These are phyloP conservation scores for Dentipellis sp. DNA, from an alignment of 768 basidiomycete genomes.

Conservation along the genomic window DNA sequence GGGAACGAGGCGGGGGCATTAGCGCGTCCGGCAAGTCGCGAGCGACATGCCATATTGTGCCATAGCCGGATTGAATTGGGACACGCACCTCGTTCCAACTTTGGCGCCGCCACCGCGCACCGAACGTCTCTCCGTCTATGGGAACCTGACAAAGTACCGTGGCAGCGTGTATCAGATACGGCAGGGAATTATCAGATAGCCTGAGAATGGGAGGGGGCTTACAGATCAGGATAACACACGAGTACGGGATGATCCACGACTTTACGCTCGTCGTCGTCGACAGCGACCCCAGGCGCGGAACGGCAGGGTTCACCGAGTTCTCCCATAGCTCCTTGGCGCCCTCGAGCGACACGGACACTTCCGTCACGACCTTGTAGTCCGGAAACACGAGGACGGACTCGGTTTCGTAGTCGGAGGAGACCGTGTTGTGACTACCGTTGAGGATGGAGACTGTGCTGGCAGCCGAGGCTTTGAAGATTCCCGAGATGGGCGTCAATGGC, in stretches of 20 bases:
- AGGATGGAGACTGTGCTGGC: slow-evolving; percentile 57
- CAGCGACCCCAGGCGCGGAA: slow-evolving; percentile 37
- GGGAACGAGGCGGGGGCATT: slow-evolving; percentile 4
- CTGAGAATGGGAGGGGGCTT: slow-evolving; percentile 21
- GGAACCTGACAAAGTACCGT: slow-evolving; percentile 48
- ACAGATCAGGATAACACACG: slow-evolving; percentile 87
- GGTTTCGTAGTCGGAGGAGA: slow-evolving; percentile 51
- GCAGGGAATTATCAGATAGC: neutral
- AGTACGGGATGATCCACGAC: slow-evolving; percentile 82
- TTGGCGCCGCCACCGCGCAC: slow-evolving; percentile 80
- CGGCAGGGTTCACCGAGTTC: slow-evolving; percentile 47
- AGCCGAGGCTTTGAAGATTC: slow-evolving; percentile 50
- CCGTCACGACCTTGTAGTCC: slow-evolving; percentile 79
- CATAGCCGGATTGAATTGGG: slow-evolving; percentile 5
- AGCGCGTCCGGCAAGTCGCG: neutral
- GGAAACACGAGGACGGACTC: slow-evolving; percentile 88
- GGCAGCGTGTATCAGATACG: neutral
- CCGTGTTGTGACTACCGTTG: slow-evolving; percentile 74
- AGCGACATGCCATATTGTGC: slow-evolving; percentile 11
- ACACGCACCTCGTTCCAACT: slow-evolving; percentile 61
- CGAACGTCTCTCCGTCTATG: slow-evolving; percentile 91
- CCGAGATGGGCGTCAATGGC: slow-evolving; percentile 27
- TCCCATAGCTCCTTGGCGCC: slow-evolving; percentile 70
- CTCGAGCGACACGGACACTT: slow-evolving; percentile 50
- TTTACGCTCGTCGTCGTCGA: slow-evolving; percentile 40